Evolutionary conservation across 257 asterid genomes (phyloP).

Genomic region (Capsicum baccatum): DNA sequence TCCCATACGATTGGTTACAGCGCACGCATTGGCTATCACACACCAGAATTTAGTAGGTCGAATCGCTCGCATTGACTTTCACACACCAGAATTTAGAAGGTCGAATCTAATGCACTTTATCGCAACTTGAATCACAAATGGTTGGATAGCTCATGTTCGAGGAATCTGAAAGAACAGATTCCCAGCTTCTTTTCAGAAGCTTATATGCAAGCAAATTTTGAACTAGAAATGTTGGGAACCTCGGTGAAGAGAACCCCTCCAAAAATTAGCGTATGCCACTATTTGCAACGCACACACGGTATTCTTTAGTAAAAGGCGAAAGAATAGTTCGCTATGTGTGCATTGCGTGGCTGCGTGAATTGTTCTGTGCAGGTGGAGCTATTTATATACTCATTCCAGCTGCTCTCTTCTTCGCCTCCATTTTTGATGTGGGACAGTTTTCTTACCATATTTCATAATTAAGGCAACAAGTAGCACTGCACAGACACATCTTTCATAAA

Average conservation of each 20-base stretch:
- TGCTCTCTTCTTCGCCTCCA: too few relatives aligned
- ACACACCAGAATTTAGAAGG: neutral
- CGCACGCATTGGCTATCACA: neutral
- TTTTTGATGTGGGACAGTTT: too few relatives aligned
- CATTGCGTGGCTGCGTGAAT: too few relatives aligned
- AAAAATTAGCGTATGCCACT: constrained; percentile 23
- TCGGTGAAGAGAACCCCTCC: neutral
- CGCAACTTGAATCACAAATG: too few relatives aligned
- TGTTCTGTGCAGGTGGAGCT: too few relatives aligned
- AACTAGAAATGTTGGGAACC: neutral
- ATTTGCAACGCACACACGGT: neutral
- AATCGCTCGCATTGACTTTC: neutral
- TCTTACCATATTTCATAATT: too few relatives aligned
- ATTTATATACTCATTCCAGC: too few relatives aligned
- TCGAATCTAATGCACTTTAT: neutral
- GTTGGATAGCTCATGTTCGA: too few relatives aligned
- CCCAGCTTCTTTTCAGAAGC: too few relatives aligned
- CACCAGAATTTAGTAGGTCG: neutral
- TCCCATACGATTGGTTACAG: neutral
- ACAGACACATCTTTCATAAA: too few relatives aligned
- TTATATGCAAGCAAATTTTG: neutral
- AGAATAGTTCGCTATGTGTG: constrained; percentile 25
- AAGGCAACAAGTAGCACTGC: constrained; percentile 44
- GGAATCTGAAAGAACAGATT: too few relatives aligned
- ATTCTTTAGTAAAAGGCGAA: constrained; percentile 32